phyloP scores from a whole-genome alignment of 495 filamentous ascomycete genomes.

The Aspergillus baeticus region DNA sequence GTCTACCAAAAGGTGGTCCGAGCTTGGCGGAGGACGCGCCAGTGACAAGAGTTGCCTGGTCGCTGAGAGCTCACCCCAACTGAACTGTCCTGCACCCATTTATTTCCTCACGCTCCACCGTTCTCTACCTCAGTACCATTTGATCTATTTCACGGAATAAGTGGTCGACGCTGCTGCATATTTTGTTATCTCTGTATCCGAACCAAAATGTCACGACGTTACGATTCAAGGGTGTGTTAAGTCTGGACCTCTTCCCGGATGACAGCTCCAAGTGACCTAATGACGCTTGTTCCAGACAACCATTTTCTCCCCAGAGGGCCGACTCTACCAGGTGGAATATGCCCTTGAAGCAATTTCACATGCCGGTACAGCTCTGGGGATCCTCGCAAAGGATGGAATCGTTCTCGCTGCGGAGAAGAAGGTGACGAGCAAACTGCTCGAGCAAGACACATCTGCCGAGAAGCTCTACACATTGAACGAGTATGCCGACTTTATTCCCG shows the following conservation, averaged over 20 bases:
- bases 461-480: constrained; percentile 99
- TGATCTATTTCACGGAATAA: constrained; percentile 4
- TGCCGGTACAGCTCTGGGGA: constrained; percentile 93
- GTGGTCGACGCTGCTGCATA: constrained; percentile 2
- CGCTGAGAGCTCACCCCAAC: constrained; percentile 29
- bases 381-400: constrained; percentile 96
- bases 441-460: constrained; percentile 99
- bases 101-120: constrained; percentile 15
- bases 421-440: constrained; percentile 97
- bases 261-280: constrained; percentile 44
- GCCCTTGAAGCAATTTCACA: constrained; percentile 98
- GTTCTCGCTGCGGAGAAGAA: constrained; percentile 98
- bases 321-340: constrained; percentile 99
- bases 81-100: constrained; percentile 23
- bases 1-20: constrained; percentile 39
- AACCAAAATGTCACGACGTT: constrained; percentile 87
- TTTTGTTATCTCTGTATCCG: constrained; percentile 13
- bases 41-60: constrained; percentile 47
- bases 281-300: constrained; percentile 72
- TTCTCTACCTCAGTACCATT: constrained; percentile 1
- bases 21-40: constrained; percentile 50
- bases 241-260: constrained; percentile 25
- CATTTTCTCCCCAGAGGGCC: constrained; percentile 98
- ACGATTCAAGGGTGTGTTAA: constrained; percentile 85
- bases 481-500: constrained; percentile 52